These are phyloP conservation scores for Plasmodium gallinaceum DNA, from an alignment of 169 alveolate species.

Conservation along the genomic window DNA sequence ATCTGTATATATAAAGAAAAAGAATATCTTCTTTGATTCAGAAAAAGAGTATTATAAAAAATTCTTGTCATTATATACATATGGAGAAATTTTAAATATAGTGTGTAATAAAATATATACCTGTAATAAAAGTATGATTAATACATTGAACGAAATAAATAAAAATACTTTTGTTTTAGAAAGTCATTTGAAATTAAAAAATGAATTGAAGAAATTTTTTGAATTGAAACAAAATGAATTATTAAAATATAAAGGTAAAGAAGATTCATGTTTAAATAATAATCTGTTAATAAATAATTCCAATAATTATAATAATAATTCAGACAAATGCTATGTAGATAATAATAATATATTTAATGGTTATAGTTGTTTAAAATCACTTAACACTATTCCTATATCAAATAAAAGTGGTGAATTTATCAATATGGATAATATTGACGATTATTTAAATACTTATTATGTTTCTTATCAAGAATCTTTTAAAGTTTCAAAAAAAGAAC, in stretches of 20 bases:
- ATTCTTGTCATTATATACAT: constrained; percentile 44
- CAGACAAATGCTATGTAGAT: constrained; percentile 3
- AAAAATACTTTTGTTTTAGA: constrained; percentile 34
- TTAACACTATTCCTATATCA: not conserved
- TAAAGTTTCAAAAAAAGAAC: constrained; percentile 47
- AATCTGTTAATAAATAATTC: not conserved
- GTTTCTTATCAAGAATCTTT: constrained; percentile 40
- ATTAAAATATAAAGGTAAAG: not conserved
- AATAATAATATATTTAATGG: not conserved
- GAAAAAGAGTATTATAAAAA: constrained; percentile 51
- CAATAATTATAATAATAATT: constrained; percentile 5
- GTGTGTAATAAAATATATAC: constrained; percentile 7
- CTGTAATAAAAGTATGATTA: constrained; percentile 20
- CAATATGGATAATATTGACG: constrained; percentile 46
- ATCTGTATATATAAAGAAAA: constrained; percentile 24
- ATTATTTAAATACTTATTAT: constrained; percentile 55
- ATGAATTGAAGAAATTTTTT: constrained; percentile 45
- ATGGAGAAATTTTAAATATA: constrained; percentile 51
- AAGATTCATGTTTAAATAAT: not conserved
- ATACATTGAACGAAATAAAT: constrained; percentile 21
- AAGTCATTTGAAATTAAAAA: constrained; percentile 35
- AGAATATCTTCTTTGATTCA: constrained; percentile 64
- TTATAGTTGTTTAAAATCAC: constrained; percentile 2
- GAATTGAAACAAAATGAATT: constrained; percentile 26
- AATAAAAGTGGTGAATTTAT: constrained; percentile 12